Evolutionary conservation across 768 basidiomycete genomes (phyloP), one percentile per base, ranked within the genome.

Genomic region (Lepiota venenata): DNA sequence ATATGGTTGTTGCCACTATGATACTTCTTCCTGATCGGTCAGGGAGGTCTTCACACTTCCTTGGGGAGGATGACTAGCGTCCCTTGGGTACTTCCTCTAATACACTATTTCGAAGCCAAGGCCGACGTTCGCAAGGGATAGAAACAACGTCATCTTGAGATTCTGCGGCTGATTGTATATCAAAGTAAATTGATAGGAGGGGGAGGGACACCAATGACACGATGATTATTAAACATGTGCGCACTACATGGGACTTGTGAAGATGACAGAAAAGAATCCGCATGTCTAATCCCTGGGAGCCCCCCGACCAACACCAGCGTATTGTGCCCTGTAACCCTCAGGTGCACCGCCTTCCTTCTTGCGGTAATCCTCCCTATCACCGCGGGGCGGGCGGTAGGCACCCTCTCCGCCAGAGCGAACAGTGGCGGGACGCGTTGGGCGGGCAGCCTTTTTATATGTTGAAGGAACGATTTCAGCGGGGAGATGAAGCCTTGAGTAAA

Each of bases 401-500:
- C 80, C 83, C 44, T 91, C 90, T 56, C 84, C 89, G 57, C 85
- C 85, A 27, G 79, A 77, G 61, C 87, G 85, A 53, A 83, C 82
- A 55, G 79, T 73, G 48, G 94, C 88, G 35, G 93, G 91, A 60
- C 92, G 89, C 43, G 88, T 78, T 22, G 90, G 83, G 65, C 97
- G 93, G 48, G 81, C 88, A 57, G 91, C 90, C 79, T 95, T 97
- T 81, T 97, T 97, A 83, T 96, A 93, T 58, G 97, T 99, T 54
- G 91, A 77, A 56, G 96, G 97, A 50, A 99, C 97, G 68, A 99
- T 98, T 75, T 99, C 96, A 57, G 74, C 73, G 48, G 94, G 95
- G 61, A 98, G 87, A 77, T 97, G 92, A 54, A 97, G 83, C 90
- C 91, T 93, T 59, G 7, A 27, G n/a, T 8, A n/a, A 20, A 10